Conservation (phyloP, 1,139 yeast species). For the Hyphopichia fennica region DNA sequence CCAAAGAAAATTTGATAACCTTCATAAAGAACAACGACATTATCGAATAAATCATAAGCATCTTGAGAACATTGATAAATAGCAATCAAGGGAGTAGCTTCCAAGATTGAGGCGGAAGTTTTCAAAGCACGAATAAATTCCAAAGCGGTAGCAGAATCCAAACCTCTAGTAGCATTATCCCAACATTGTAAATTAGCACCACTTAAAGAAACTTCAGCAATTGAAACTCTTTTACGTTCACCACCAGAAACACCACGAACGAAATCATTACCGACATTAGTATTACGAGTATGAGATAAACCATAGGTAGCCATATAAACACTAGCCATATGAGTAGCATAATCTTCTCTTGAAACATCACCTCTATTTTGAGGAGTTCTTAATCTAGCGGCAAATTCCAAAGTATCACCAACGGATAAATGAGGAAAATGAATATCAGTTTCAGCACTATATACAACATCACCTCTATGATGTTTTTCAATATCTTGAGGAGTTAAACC, state of each 20-base stretch:
- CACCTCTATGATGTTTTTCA: conserved; percentile 45
- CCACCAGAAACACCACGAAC: conserved; percentile 46
- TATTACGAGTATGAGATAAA: conserved; percentile 31
- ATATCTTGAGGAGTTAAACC: conserved; percentile 51
- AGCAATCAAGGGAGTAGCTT: conserved; percentile 68
- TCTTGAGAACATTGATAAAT: conserved; percentile 83
- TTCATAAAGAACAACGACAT: conserved; percentile 68
- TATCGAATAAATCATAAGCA: conserved; percentile 68
- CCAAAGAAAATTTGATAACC: conserved; percentile 83
- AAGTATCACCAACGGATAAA: conserved; percentile 51
- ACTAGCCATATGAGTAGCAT: conserved; percentile 43
- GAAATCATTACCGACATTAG: conserved; percentile 39
- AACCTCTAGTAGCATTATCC: conserved; percentile 65
- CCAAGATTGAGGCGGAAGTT: conserved; percentile 57
- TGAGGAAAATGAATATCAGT: conserved; percentile 56
- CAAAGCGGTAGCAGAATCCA: conserved; percentile 62
- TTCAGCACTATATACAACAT: conserved; percentile 54
- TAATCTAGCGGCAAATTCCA: conserved; percentile 43
- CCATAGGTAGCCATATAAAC: conserved; percentile 47
- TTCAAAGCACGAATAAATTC: conserved; percentile 73
- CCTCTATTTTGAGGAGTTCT: conserved; percentile 45
- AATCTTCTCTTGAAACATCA: conserved; percentile 35
- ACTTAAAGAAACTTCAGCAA: conserved; percentile 40
- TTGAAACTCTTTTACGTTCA: conserved; percentile 46
- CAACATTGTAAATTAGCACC: conserved; percentile 51